A percentile compares a stretch with the other conserved stretches of the same genome.
Conservation (phyloP, 2,329 filamentous ascomycete species). For the Stylonectria norvegica region DNA sequence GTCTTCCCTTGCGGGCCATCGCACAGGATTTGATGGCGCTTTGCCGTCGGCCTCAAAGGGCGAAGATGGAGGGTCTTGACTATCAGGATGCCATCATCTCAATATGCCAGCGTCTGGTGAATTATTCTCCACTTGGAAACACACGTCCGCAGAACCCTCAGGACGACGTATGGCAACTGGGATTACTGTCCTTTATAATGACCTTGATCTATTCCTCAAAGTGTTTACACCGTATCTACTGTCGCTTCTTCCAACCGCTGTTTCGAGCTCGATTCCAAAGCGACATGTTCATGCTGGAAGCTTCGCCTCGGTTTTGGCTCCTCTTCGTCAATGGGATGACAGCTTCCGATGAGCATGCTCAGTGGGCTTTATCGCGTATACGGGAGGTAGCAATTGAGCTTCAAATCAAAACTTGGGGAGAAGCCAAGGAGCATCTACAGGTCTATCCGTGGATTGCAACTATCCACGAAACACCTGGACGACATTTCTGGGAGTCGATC, state of each 20-base stretch:
- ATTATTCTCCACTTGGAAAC: slow-evolving; percentile 11
- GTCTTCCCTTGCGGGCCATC: slow-evolving; percentile 1
- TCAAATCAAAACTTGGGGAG: slow-evolving; percentile 7
- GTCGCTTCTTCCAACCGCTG: slow-evolving; percentile 6
- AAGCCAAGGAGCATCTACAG: slow-evolving; percentile 1
- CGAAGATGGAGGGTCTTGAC: slow-evolving; percentile 6
- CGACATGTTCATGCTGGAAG: slow-evolving; percentile 1
- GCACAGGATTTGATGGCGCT: slow-evolving; percentile 10
- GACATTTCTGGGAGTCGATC: slow-evolving; percentile 10
- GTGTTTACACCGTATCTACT: slow-evolving; percentile 5
- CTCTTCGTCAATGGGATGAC: slow-evolving; percentile 13
- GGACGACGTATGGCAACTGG: slow-evolving; percentile 14
- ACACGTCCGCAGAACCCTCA: slow-evolving; percentile 8
- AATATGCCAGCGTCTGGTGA: slow-evolving; percentile 10
- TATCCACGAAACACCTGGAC: slow-evolving; percentile 13
- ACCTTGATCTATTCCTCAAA: slow-evolving; percentile 10
- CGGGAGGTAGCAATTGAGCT: slow-evolving; percentile 3
- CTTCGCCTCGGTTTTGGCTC: slow-evolving; percentile 12
- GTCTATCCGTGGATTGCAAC: slow-evolving; percentile 15
- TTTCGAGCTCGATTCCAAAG: slow-evolving; percentile 4
- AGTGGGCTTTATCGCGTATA: background rate
- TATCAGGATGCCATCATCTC: slow-evolving; percentile 17
- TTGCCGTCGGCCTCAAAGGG: slow-evolving; percentile 7
- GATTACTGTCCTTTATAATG: slow-evolving; percentile 10
- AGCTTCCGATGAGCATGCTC: background rate